A percentile compares a stretch with the other conserved stretches of the same genome.
Conservation (phyloP, 1,139 yeast species). For the Arxiozyma slooffiae region DNA sequence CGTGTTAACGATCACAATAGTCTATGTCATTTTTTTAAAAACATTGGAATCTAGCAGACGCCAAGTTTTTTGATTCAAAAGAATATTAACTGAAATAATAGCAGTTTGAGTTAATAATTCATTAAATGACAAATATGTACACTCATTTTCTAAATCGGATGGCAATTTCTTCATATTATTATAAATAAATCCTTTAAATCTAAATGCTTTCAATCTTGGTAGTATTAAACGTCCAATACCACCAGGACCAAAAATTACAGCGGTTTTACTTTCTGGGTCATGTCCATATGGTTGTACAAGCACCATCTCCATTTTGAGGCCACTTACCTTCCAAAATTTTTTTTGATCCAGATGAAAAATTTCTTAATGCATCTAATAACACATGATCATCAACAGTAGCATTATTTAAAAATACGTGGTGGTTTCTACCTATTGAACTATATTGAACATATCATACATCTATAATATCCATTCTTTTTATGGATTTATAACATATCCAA, state of each 20-base stretch:
- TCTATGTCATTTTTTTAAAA: constrained; percentile 51
- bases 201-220: constrained; percentile 53
- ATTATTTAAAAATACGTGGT: constrained; percentile 62
- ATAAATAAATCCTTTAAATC: constrained; percentile 50
- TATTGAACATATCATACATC: too few species aligned
- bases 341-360: constrained; percentile 43
- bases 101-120: constrained; percentile 47
- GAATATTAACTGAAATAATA: constrained; percentile 52
- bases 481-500: too few species aligned
- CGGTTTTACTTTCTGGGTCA: constrained; percentile 51
- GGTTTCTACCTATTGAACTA: too few species aligned
- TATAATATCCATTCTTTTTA: too few species aligned
- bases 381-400: constrained; percentile 81
- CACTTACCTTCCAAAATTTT: constrained; percentile 50
- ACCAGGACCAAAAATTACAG: constrained; percentile 69
- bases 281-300: constrained; percentile 42
- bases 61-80: constrained; percentile 47
- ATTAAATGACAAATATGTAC: constrained; percentile 49
- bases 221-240: constrained; percentile 67
- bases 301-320: constrained; percentile 34
- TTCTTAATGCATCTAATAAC: constrained; percentile 60
- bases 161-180: constrained; percentile 48
- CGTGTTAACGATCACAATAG: constrained; percentile 56
- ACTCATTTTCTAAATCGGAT: constrained; percentile 45
- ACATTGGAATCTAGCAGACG: constrained; percentile 48